A percentile compares a stretch with the other conserved stretches of the same genome.
Conservation (phyloP, 371 early-diverging fungal genomes). For the Mucor saturninus region DNA sequence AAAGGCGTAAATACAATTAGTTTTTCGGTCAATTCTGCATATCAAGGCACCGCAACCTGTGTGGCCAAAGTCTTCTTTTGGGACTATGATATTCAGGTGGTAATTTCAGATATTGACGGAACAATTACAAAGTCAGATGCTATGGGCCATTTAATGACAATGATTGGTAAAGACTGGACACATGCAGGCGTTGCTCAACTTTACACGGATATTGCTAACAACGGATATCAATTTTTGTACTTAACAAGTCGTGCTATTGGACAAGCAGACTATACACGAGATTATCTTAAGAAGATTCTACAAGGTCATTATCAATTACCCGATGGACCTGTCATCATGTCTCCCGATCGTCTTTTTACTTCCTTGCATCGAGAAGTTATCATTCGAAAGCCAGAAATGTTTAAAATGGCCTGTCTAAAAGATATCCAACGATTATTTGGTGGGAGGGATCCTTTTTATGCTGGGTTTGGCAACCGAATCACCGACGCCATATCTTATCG, state of each 20-base stretch:
- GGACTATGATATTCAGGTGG: conserved; percentile 85
- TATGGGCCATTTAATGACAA: conserved; percentile 95
- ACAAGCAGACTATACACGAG: conserved; percentile 91
- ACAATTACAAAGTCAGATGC: conserved; percentile 99
- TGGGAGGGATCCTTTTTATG: conserved; percentile 86
- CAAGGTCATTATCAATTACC: conserved; percentile 92
- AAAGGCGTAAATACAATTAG: conserved; percentile 90
- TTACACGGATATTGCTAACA: conserved; percentile 91
- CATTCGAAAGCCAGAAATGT: conserved; percentile 93
- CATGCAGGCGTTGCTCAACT: conserved; percentile 96
- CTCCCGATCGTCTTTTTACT: conserved; percentile 95
- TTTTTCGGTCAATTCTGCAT: conserved; percentile 83
- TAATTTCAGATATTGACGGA: conserved; percentile 99
- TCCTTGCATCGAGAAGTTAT: conserved; percentile 96
- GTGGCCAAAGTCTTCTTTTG: conserved; percentile 89
- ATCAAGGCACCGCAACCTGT: conserved; percentile 80
- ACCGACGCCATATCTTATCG: conserved; percentile 95
- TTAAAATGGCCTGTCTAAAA: conserved; percentile 97
- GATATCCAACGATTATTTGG: conserved; percentile 90
- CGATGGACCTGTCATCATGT: conserved; percentile 97
- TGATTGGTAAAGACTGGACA: conserved; percentile 99
- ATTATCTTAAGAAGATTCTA: conserved; percentile 88
- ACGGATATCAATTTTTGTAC: conserved; percentile 97
- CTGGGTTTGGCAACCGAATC: conserved; percentile 98
- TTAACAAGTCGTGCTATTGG: conserved; percentile 97